These are phyloP conservation scores for Pugionium dolabratum DNA, from an alignment of 345 rosid genomes.

Conservation along the genomic window DNA sequence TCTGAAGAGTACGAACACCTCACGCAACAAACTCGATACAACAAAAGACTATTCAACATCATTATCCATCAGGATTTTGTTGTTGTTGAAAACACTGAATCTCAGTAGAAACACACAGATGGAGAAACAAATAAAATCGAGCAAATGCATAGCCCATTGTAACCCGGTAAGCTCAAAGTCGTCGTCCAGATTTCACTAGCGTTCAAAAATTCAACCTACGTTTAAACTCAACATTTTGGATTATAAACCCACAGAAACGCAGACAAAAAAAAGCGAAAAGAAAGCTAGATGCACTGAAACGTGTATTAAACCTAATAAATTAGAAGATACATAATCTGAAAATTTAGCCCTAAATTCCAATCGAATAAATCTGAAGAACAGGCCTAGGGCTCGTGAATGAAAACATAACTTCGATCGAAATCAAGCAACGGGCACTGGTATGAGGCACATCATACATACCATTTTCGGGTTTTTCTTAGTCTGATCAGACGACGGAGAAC, in stretches of 20 bases:
- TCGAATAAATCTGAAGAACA: too few species aligned
- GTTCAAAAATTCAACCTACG: too few species aligned
- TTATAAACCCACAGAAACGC: background rate
- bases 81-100: too few species aligned
- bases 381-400: background rate
- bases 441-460: conserved; percentile 18
- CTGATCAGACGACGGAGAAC: conserved; percentile 13
- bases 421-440: background rate
- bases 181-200: too few species aligned
- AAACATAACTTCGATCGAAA: background rate
- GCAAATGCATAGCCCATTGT: too few species aligned
- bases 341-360: background rate
- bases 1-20: too few species aligned
- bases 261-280: background rate
- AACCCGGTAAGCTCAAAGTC: too few species aligned
- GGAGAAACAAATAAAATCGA: too few species aligned
- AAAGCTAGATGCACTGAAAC: background rate
- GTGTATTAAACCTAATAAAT: background rate
- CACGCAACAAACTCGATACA: too few species aligned
- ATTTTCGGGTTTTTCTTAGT: conserved; percentile 20
- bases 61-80: too few species aligned
- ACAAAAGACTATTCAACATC: too few species aligned
- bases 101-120: too few species aligned
- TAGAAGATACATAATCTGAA: background rate
- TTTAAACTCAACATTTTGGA: background rate